phyloP scores from a whole-genome alignment of 2,329 filamentous ascomycete species.

The Arthrinium phaeospermum region DNA sequence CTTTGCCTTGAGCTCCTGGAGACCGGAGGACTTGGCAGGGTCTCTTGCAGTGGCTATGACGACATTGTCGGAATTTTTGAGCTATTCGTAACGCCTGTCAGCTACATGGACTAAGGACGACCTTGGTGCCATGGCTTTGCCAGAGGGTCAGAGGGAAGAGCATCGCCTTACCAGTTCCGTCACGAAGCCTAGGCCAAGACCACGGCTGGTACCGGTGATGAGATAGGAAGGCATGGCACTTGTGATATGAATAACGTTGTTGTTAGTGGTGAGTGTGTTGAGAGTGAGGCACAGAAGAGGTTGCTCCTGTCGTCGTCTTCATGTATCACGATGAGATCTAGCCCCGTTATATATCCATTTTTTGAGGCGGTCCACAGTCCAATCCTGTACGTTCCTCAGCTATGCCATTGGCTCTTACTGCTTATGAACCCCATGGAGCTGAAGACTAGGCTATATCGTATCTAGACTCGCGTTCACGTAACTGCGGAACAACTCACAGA shows the following conservation, averaged over 20 bases:
- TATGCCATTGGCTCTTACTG: neutral
- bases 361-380: neutral
- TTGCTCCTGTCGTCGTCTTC: neutral
- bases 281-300: neutral
- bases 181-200: neutral
- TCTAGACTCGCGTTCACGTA: neutral
- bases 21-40: neutral
- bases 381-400: neutral
- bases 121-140: neutral
- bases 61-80: neutral
- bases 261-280: neutral
- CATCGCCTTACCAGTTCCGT: neutral
- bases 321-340: neutral
- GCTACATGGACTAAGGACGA: no score
- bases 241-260: neutral
- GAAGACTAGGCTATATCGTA: neutral
- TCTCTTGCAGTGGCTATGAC: neutral
- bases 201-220: slow-evolving; percentile 1
- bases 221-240: neutral
- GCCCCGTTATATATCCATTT: neutral
- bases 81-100: neutral
- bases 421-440: neutral
- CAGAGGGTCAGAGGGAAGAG: neutral
- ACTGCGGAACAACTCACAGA: neutral
- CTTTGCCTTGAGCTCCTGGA: neutral